A percentile compares a stretch with the other conserved stretches of the same genome.
Conservation (phyloP, 306 rosid species). For the Lupinus albus region DNA sequence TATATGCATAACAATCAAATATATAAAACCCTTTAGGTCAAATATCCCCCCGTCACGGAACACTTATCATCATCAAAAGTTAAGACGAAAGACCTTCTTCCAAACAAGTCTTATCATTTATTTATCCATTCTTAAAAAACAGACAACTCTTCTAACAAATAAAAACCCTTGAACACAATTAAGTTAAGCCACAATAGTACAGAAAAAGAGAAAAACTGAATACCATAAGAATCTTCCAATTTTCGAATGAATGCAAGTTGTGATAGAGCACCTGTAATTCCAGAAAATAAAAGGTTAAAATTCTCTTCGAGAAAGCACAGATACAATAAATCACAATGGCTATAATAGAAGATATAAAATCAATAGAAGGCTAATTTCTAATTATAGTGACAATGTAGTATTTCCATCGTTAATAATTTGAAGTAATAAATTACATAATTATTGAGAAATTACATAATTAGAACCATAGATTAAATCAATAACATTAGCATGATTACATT, state of each 20-base stretch:
- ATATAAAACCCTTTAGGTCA: conserved; percentile 10
- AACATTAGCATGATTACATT: too few species aligned
- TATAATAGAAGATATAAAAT: too few species aligned
- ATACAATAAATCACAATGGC: too few species aligned
- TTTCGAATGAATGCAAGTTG: conserved; percentile 85
- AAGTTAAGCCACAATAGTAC: conserved; percentile 14
- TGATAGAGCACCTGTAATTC: conserved; percentile 81
- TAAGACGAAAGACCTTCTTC: conserved; percentile 9
- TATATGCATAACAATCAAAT: conserved; percentile 24
- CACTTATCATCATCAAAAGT: neutral
- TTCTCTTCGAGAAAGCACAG: neutral
- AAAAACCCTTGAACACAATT: neutral
- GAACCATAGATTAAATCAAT: too few species aligned
- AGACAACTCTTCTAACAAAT: neutral
- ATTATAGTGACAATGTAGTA: too few species aligned
- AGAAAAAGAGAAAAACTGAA: conserved; percentile 15
- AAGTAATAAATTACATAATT: too few species aligned
- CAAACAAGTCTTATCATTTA: neutral
- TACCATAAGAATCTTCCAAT: conserved; percentile 90
- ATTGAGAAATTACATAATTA: too few species aligned
- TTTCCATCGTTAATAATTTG: too few species aligned
- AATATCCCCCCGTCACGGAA: neutral
- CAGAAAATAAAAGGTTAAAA: conserved; percentile 19
- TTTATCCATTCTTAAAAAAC: neutral
- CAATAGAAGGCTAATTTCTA: too few species aligned